A percentile compares a stretch with the other conserved stretches of the same genome.
Conservation (phyloP, 306 rosid species). For the Rubus idaeus region DNA sequence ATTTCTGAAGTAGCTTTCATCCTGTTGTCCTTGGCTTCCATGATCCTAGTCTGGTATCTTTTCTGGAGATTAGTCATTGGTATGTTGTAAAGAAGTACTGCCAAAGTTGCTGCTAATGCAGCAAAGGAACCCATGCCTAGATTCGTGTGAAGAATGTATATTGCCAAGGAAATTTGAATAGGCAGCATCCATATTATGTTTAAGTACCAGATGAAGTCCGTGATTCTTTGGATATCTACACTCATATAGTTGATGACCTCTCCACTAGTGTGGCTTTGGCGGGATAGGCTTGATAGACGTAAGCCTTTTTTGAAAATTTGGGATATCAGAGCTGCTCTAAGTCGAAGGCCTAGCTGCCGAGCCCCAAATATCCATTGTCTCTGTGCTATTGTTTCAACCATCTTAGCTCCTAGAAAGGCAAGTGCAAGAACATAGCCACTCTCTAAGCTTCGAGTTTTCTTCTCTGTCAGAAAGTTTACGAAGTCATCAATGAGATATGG, state of each 20-base stretch:
- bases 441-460: constrained; percentile 46
- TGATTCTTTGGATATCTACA: constrained; percentile 90
- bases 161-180: constrained; percentile 77
- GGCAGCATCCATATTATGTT: constrained; percentile 93
- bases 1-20: constrained; percentile 93
- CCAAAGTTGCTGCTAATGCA: constrained; percentile 67
- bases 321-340: constrained; percentile 76
- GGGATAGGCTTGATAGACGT: constrained; percentile 59
- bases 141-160: constrained; percentile 64
- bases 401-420: constrained; percentile 69
- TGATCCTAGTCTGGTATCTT: constrained; percentile 73
- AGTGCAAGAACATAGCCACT: constrained; percentile 73
- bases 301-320: constrained; percentile 79
- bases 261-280: constrained; percentile 78
- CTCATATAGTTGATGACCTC: constrained; percentile 96
- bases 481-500: constrained; percentile 88
- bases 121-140: constrained; percentile 77
- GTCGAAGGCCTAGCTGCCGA: constrained; percentile 85
- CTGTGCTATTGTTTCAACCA: constrained; percentile 75
- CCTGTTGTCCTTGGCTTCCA: constrained; percentile 87
- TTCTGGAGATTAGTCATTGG: constrained; percentile 80
- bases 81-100: constrained; percentile 73
- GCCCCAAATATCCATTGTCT: constrained; percentile 98
- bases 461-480: constrained; percentile 59
- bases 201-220: constrained; percentile 80